Base-by-base conservation (phyloP, 805 yeast genomes). In the Saccharomycopsis fibuligera region DNA sequence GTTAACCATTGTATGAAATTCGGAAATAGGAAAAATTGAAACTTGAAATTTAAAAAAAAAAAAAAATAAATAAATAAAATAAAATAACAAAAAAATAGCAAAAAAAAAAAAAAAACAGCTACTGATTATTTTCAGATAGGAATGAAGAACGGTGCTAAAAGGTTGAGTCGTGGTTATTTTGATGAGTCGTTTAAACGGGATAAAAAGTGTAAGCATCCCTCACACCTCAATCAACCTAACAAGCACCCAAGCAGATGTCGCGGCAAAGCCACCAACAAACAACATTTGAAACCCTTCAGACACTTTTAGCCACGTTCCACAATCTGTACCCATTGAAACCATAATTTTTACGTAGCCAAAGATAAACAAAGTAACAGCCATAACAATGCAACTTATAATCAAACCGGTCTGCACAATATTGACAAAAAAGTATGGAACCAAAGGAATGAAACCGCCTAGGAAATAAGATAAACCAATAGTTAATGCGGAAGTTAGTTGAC, bases 211-310 rank as follows among this genome's bases (percentile, higher is more conserved):
- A 29, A 29, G 8, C 31, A 9, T 12, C 31, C 8, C 8, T 29
- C 31, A 29, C 12, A 10, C n/a, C 37, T 33, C 96, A 53, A 91
- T 80, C 55, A 83, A 64, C 62, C 81, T 83, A 30, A 91, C 99
- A 62, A 90, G 76, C 40, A 78, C 79, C 96, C 96, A 91, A 9
- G 99, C 99, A 22, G 95, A 86, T 3, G 96, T 95, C 3, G 99
- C 98, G 21, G 99, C 98, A 29, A 85, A 69, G n/a, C 97, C 95
- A 35, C 99, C 99, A 44, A 87, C 90, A n/a, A 83, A 66, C 47
- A 88, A 81, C 98, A 93, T 91, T 67, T 88, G 95, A 17, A 83
- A 49, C 39, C 97, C 98, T 65, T 90, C 96, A 45, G 72, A 68
- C 3, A 83, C 67, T 60, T 83, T 83, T 55, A 76, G 78, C 54